phyloP scores from a whole-genome alignment of 202 grass and related monocot species.

The Setaria viridis region DNA sequence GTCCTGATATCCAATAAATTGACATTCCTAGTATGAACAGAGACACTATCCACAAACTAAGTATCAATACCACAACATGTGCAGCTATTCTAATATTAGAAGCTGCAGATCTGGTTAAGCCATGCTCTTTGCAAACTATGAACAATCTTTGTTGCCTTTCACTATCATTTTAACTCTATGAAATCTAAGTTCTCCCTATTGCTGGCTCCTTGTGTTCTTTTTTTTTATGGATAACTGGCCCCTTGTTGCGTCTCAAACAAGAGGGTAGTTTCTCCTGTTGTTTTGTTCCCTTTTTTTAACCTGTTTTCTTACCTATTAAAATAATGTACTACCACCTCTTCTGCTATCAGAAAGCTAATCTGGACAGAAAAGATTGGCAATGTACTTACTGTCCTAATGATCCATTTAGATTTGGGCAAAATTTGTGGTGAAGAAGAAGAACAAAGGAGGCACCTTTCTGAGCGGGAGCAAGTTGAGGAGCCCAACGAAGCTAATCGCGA shows the following conservation, averaged over 20 bases:
- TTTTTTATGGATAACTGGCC: neutral
- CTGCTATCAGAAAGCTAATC: constrained; percentile 2
- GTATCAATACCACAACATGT: neutral
- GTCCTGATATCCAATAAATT: neutral
- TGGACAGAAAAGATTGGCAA: neutral
- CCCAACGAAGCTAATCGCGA: constrained; percentile 72
- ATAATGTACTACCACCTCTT: neutral
- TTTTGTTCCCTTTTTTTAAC: neutral
- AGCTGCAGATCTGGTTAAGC: neutral
- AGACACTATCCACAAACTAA: neutral
- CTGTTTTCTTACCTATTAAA: neutral
- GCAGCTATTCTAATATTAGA: neutral
- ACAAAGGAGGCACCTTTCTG: constrained; percentile 65
- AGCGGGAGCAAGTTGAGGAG: constrained; percentile 80
- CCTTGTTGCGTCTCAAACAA: too few species aligned
- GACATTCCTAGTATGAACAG: neutral
- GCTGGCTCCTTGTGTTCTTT: neutral
- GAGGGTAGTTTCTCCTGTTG: neutral
- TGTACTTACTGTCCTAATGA: neutral
- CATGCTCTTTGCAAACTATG: neutral
- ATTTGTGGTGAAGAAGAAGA: neutral
- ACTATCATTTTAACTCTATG: neutral
- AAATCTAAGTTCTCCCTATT: neutral
- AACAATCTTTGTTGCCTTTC: neutral
- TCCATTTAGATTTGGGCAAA: neutral